Base-by-base conservation (phyloP, 2,329 filamentous ascomycete genomes). In the Colletotrichum sp. region DNA sequence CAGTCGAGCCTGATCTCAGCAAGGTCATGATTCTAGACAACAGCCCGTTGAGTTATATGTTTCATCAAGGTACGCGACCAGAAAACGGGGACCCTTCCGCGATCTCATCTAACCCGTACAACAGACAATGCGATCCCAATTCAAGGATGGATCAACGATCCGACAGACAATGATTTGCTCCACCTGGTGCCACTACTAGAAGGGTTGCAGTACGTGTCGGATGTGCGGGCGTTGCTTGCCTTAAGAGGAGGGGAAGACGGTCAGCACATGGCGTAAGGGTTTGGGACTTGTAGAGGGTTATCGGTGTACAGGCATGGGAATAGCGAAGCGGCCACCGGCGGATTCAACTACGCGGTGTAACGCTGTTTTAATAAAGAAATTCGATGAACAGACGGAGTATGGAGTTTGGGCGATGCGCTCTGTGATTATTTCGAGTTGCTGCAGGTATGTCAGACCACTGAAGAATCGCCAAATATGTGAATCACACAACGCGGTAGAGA, bases 11-110 rank as follows among this genome's bases (percentile, higher is more conserved):
- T 22, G 97, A 99, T 84, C 88, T 99, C 82, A 98, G 96, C 87
- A 98, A 96, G 86, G 97, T 99, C 76, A 98, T 99, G 94, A 99
- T 99, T 84, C 89, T 99, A 85, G 97, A 99, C 87, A 99, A 99
- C 83, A 98, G 96, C 85, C 97, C 97, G 71, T 92, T 98, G 88
- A 98, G 96, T 87, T 99, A 99, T 86, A 95, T 98, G 87, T 99
- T 99, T 86, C 96, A 99, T 83, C 96, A 98, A 93, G 96, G 97
- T 97, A 87, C 83, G 91, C 83, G 66, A 39, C 18, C 36, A 22
- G 15, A 44, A 15, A 26, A 55, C 12, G 10, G 5, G 26, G 2
- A 30, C 10, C 18, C 12, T 12, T 26, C 39, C 13, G 24, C 10
- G 8, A 57, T 16, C 8, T 7, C 8, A 30, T 68, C 59, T 75